Evolutionary conservation across 305 asterid genomes (phyloP).

Genomic region (Rubia peregrina): DNA sequence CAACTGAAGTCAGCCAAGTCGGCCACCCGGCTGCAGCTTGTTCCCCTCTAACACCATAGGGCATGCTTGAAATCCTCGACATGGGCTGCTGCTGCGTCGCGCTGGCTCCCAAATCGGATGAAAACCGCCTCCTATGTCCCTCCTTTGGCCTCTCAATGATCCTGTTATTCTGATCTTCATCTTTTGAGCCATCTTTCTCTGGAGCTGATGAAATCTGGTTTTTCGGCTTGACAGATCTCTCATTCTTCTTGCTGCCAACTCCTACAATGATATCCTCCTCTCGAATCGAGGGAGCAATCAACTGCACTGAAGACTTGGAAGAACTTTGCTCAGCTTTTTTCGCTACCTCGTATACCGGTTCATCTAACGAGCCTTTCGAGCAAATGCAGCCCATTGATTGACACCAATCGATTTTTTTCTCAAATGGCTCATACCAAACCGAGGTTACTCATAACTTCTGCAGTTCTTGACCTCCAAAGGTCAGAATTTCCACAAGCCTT

Average conservation of each 20-base stretch:
- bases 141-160: slow-evolving; percentile 62
- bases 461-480: background rate
- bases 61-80: slow-evolving; percentile 41
- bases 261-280: slow-evolving; percentile 33
- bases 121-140: slow-evolving; percentile 49
- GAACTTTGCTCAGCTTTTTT: slow-evolving; percentile 29
- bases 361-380: slow-evolving; percentile 51
- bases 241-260: slow-evolving; percentile 23
- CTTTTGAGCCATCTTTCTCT: slow-evolving; percentile 46
- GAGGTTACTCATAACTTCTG: background rate
- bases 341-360: slow-evolving; percentile 23
- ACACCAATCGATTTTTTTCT: slow-evolving; percentile 5
- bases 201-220: slow-evolving; percentile 20
- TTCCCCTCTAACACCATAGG: slow-evolving; percentile 46
- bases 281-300: slow-evolving; percentile 46
- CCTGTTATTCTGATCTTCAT: slow-evolving; percentile 37
- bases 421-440: slow-evolving; percentile 11
- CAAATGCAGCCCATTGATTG: slow-evolving; percentile 74
- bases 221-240: slow-evolving; percentile 36
- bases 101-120: slow-evolving; percentile 40
- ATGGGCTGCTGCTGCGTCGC: slow-evolving; percentile 31
- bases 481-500: background rate
- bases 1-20: slow-evolving; percentile 79
- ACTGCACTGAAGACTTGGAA: slow-evolving; percentile 36
- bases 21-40: slow-evolving; percentile 82